phyloP scores from a whole-genome alignment of 2,329 filamentous ascomycete species.

The Xylaria sp. region DNA sequence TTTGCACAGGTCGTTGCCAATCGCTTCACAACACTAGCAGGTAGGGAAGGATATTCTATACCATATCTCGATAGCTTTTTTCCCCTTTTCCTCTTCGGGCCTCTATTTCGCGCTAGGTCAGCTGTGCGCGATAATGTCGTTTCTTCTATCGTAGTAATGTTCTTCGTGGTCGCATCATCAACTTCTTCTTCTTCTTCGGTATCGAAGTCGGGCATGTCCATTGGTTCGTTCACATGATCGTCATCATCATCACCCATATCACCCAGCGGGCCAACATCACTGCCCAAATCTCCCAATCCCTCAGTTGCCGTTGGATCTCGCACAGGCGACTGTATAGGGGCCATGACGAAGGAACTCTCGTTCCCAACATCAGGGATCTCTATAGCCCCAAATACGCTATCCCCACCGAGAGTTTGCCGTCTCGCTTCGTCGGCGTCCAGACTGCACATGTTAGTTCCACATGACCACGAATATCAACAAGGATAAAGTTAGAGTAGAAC shows the following conservation, averaged over 20 bases:
- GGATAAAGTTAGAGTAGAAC: slow-evolving; percentile 18
- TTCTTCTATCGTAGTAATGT: slow-evolving; percentile 18
- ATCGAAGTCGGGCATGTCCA: slow-evolving; percentile 33
- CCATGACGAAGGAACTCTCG: slow-evolving; percentile 59
- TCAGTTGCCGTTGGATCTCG: slow-evolving; percentile 36
- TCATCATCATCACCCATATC: slow-evolving; percentile 35
- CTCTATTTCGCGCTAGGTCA: slow-evolving; percentile 7
- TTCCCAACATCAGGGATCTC: slow-evolving; percentile 55
- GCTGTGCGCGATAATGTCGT: slow-evolving; percentile 4
- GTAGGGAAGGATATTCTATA: slow-evolving; percentile 76
- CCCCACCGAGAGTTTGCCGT: slow-evolving; percentile 49
- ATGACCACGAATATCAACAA: too few species aligned
- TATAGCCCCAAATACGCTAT: slow-evolving; percentile 57
- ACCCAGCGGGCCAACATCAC: slow-evolving; percentile 29
- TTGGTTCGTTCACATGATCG: slow-evolving; percentile 33
- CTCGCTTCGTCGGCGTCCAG: slow-evolving; percentile 49
- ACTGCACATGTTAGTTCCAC: slow-evolving; percentile 26
- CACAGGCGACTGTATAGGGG: slow-evolving; percentile 40
- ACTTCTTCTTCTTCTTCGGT: slow-evolving; percentile 29
- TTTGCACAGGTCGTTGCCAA: slow-evolving; percentile 74
- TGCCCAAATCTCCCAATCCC: slow-evolving; percentile 28
- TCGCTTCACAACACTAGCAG: slow-evolving; percentile 74
- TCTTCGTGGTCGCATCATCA: slow-evolving; percentile 25
- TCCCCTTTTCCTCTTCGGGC: slow-evolving; percentile 48
- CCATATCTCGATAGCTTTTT: slow-evolving; percentile 73